A percentile compares a stretch with the other conserved stretches of the same genome.
phyloP scores from a whole-genome alignment of 2,329 filamentous ascomycete genomes.

The Colletotrichum sidae region DNA sequence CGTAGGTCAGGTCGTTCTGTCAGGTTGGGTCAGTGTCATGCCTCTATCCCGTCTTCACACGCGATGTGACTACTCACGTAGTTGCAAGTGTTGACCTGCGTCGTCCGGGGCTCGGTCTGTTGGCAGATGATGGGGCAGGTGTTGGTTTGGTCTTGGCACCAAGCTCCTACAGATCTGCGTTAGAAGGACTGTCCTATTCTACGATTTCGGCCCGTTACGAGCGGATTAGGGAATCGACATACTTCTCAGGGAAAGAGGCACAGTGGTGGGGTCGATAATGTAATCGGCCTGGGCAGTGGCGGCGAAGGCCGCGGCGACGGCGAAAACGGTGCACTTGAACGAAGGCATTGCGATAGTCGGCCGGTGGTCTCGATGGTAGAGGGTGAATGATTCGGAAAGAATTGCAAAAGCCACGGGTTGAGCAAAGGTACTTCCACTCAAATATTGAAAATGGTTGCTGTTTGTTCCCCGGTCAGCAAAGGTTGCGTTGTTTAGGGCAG shows the following conservation, averaged over 20 bases:
- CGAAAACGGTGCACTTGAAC: conserved; percentile 63
- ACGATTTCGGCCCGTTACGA: background rate
- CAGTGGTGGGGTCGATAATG: conserved; percentile 70
- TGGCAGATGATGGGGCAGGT: conserved; percentile 80
- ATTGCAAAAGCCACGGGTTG: conserved; percentile 5
- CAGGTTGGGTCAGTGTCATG: background rate
- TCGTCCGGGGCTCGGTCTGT: conserved; percentile 64
- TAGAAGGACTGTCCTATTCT: conserved; percentile 34
- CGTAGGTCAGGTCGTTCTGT: conserved; percentile 72
- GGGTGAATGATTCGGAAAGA: background rate
- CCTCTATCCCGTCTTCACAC: background rate
- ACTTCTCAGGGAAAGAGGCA: conserved; percentile 65
- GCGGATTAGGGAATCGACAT: conserved; percentile 44
- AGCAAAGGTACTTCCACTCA: background rate
- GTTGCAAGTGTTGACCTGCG: conserved; percentile 74
- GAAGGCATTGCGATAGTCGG: conserved; percentile 61
- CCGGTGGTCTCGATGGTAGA: conserved; percentile 1
- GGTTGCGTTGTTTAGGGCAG: conserved; percentile 9
- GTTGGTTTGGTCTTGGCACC: conserved; percentile 73
- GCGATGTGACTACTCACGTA: conserved; percentile 58
- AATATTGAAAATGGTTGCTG: conserved; percentile 14
- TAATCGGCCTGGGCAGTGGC: conserved; percentile 68
- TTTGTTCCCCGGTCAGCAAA: conserved; percentile 36
- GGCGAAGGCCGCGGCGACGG: conserved; percentile 65
- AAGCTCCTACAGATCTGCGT: conserved; percentile 58